Base-by-base conservation (phyloP, 345 rosid species). In the Clarkia xantiana region DNA sequence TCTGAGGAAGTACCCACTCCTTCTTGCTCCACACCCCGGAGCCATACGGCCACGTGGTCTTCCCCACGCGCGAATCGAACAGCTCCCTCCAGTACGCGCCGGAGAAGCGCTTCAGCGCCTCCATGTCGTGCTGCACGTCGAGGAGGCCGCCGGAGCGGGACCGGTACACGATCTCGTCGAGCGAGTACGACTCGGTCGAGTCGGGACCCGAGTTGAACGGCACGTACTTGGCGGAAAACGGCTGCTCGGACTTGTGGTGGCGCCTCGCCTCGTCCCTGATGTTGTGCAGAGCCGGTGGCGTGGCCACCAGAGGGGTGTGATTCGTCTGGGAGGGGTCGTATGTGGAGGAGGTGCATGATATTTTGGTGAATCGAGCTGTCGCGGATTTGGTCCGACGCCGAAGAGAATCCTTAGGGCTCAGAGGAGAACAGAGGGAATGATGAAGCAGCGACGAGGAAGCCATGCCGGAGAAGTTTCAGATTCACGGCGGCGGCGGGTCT, bases 11-110 rank as follows among this genome's bases (percentile, higher is more conserved):
- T 9, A 87, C 96, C 94, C 91, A 87, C 55, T 87, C 94, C 64
- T 84, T 88, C 68, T 88, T 88, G 63, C 82, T 74, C 97, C 89
- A 88, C 13, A 84, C 93, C 0, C 94, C 97, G 4, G 97, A 84
- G 14, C 94, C 94, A 46, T 77, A 88, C 0, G 94, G 94, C 91
- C 88, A 84, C 4, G 77, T 67, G 54, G 86, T 84, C 59, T 78
- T 82, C 18, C 93, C 97, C 42, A 84, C 78, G 8, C 93, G 82
- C 10, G 97, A 88, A 59, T 84, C 97, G 50, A 88, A 84, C 45
- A 84, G 74, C 46, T 76, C 77, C 34, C 84, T 60, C 94, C 86
- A 84, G 42, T 83, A 77, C 11, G 71, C 76, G 16, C 96, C 94
- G 61, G 75, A 82, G 67, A 69, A 81, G 42, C 67, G 62, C 67